These are phyloP conservation scores for Coemansia sp. DNA, from an alignment of 192 early-diverging fungal genomes.

Conservation along the genomic window DNA sequence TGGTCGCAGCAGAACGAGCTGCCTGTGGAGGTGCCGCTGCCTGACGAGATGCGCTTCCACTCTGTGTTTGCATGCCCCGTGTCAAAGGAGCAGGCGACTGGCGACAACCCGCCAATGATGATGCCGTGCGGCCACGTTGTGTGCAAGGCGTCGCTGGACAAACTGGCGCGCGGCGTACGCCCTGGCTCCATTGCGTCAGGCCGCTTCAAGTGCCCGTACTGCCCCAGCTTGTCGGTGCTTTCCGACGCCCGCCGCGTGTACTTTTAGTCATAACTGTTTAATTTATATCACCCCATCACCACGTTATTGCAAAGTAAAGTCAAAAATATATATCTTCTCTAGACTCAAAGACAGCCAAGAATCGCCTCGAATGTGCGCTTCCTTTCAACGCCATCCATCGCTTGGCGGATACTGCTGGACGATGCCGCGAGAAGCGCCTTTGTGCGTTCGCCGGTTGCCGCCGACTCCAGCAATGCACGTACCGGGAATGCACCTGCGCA, in stretches of 20 bases:
- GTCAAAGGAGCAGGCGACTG: slow-evolving; percentile 89
- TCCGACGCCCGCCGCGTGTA: slow-evolving; percentile 56
- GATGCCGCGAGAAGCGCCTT: slow-evolving; percentile 28
- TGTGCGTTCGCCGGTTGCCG: slow-evolving; percentile 24
- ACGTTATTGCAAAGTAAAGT: neutral
- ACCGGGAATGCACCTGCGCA: slow-evolving; percentile 52
- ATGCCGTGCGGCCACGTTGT: slow-evolving; percentile 97
- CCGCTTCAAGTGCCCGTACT: slow-evolving; percentile 98
- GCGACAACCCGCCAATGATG: slow-evolving; percentile 98
- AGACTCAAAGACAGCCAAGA: slow-evolving; percentile 6
- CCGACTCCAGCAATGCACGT: slow-evolving; percentile 51
- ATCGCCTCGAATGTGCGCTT: slow-evolving; percentile 31
- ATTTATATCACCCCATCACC: neutral
- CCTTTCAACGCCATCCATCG: slow-evolving; percentile 12
- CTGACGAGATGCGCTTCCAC: slow-evolving; percentile 86
- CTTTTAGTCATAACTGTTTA: slow-evolving; percentile 3
- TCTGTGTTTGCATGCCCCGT: slow-evolving; percentile 98
- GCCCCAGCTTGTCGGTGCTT: slow-evolving; percentile 82
- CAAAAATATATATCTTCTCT: neutral
- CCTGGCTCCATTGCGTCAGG: slow-evolving; percentile 48
- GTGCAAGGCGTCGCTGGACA: slow-evolving; percentile 84
- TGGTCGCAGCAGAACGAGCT: slow-evolving; percentile 93
- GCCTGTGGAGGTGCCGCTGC: slow-evolving; percentile 89
- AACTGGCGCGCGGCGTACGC: slow-evolving; percentile 74
- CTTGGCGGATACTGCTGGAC: slow-evolving; percentile 8